Evolutionary conservation across 139 green algal genomes (phyloP), one percentile per base, ranked within the genome.

Genomic region (Haematococcus sp.): DNA sequence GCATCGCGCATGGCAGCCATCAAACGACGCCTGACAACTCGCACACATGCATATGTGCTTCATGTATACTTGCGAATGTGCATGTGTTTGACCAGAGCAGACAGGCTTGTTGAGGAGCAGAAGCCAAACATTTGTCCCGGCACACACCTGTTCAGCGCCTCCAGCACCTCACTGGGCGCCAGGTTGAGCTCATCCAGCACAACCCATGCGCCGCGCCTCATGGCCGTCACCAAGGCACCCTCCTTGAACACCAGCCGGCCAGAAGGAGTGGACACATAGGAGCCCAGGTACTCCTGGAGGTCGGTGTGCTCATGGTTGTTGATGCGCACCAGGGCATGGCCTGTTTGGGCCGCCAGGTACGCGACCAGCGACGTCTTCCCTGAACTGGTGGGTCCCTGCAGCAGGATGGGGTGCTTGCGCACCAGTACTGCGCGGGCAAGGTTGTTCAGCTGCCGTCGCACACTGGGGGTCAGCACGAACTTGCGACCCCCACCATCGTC

Each of bases 221-320:
- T 81, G 0, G 96, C 96, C 56, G 91, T 86, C 76, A 99, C 94
- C 67, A 99, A 87, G 11, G 91, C 82, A 2, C 96, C 96, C 83
- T 99, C 96, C 3, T 86, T 82, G 64, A 98, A 98, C 31, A 89
- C 84, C 56, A 98, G 85, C 4, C 88, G 76, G 1, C 93, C 92
- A 25, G 67, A 40, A 15, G 63, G 76, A 76, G 97, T 89, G 1
- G 85, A 79, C 0, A 96, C 83, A 72, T 97, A 99, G 35, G 70
- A 90, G 27, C 96, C 96, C 61, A 99, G 81, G 80, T 99, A 99
- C 88, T 99, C 96, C 85, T 97, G 90, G 76, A 99, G 83, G 85
- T 99, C 96, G 1, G 96, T 99, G 70, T 98, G 90, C 78, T 98
- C 92, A 81, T 99, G 95, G 87, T 99, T 99, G 92, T 98, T 99